Base-by-base conservation (phyloP, 495 filamentous ascomycete species). In the Neurospora terricola region DNA sequence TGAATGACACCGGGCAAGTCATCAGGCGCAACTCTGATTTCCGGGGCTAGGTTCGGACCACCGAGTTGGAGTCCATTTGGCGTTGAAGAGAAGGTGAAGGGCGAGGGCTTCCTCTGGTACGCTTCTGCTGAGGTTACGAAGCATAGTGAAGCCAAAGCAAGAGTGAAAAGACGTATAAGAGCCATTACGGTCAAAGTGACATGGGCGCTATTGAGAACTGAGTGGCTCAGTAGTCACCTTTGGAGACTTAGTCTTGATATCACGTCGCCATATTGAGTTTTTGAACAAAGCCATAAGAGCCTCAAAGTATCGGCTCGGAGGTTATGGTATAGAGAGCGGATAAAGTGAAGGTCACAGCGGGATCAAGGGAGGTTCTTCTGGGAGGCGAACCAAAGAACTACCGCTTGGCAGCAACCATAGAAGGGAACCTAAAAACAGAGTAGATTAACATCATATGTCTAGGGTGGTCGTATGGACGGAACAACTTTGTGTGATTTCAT, bases 1-100 rank as follows among this genome's bases (percentile, higher is more conserved):
- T 86, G 81, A 27, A 85, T 81, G 23, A 88, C 83, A 16, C 85
- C 86, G 0, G 79, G 78, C 69, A 82, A 83, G 76, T 89, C 86
- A 21, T 78, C 72, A 2, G 75, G 69, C 30, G 80, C 79, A 5
- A 80, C 74, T 37, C 78, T 27, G 70, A 80, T 79, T 66, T 79
- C 75, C 3, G 79, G 79, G 27, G 76, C 76, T 9, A 79, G 40
- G 43, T 34, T 48, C 5, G 77, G 73, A 0, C 76, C 76, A 38
- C 75, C 79, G 8, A 80, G 76, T 43, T 78, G 77, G 10, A 76
- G 72, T 16, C 76, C 78, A 42, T 43, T 71, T 54, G 30, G 70
- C 4, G 37, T 59, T 6, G 75, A 45, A 4, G 74, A 38, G 70
- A 79, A 80, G 72, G 72, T 77, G 68, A 80, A 78, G 38, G 72